These are phyloP conservation scores for Liquidambar formosana DNA, from an alignment of 164 flowering plant species.

Conservation along the genomic window DNA sequence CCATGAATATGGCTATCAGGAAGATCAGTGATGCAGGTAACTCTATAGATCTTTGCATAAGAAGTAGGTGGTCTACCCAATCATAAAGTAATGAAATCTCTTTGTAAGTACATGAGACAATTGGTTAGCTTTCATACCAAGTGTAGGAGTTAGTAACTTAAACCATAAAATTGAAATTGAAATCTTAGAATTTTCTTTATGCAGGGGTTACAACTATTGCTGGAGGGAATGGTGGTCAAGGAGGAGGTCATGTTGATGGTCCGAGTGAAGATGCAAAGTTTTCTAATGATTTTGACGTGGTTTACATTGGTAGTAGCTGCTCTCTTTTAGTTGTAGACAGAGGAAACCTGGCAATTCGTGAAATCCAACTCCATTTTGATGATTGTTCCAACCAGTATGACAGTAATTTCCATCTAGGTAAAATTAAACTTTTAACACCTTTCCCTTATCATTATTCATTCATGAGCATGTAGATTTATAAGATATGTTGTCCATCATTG, in stretches of 20 bases:
- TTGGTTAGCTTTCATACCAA: no score
- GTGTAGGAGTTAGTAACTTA: no score
- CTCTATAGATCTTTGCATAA: not conserved
- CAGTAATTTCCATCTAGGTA: conserved; percentile 52
- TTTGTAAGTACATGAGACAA: no score
- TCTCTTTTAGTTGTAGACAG: conserved; percentile 66
- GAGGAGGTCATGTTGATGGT: conserved; percentile 65
- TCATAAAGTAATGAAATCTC: no score
- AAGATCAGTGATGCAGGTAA: conserved; percentile 72
- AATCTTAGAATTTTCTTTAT: conserved; percentile 2
- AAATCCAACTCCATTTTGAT: conserved; percentile 53
- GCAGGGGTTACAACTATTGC: conserved; percentile 77
- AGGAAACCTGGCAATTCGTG: conserved; percentile 73
- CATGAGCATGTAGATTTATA: not conserved
- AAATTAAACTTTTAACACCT: not conserved
- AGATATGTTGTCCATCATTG: conserved; percentile 2
- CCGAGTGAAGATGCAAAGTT: conserved; percentile 65
- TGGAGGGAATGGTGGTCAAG: conserved; percentile 58
- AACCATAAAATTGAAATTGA: not conserved
- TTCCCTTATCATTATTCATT: not conserved
- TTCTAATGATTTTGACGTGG: conserved; percentile 60
- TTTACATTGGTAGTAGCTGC: conserved; percentile 54
- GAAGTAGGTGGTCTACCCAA: no score
- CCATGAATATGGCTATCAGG: conserved; percentile 71
- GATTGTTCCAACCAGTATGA: conserved; percentile 53